These are phyloP conservation scores for Dactylellina cionopaga DNA, from an alignment of 2,329 filamentous ascomycete species.

Conservation along the genomic window DNA sequence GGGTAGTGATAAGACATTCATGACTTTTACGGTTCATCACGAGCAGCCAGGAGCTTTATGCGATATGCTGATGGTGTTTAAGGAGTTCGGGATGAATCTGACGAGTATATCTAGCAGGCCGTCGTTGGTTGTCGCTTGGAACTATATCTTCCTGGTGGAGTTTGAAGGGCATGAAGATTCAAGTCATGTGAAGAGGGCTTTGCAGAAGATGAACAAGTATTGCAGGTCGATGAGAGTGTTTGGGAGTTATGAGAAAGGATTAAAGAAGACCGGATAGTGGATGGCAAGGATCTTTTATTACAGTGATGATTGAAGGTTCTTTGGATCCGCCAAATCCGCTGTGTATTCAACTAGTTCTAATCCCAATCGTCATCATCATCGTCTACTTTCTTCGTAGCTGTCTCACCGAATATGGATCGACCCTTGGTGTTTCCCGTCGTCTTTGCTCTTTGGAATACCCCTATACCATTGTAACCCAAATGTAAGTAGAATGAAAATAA, in stretches of 20 bases:
- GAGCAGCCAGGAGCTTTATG: conserved; percentile 82
- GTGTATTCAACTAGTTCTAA: conserved; percentile 11
- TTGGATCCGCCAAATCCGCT: background rate
- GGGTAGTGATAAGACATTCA: conserved; percentile 60
- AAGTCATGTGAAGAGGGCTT: conserved; percentile 69
- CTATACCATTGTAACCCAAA: conserved; percentile 4
- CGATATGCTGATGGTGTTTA: conserved; percentile 81
- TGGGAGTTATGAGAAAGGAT: conserved; percentile 54
- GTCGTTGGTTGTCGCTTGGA: conserved; percentile 77
- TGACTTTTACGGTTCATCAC: conserved; percentile 86
- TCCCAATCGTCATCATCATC: conserved; percentile 49
- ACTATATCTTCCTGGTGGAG: conserved; percentile 96
- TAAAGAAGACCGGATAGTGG: background rate
- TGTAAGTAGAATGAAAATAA: background rate
- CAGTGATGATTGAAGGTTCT: background rate
- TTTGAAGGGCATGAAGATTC: conserved; percentile 74
- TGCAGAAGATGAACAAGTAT: conserved; percentile 67
- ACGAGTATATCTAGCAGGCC: conserved; percentile 91
- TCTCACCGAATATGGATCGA: conserved; percentile 47
- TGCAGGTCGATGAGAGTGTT: conserved; percentile 55
- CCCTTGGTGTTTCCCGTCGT: conserved; percentile 42
- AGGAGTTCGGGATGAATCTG: conserved; percentile 76
- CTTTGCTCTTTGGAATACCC: conserved; percentile 51
- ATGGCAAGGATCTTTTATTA: background rate
- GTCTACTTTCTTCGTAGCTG: conserved; percentile 30